These are phyloP conservation scores for Apiospora marii DNA, from an alignment of 2,329 filamentous ascomycete genomes.

Conservation along the genomic window DNA sequence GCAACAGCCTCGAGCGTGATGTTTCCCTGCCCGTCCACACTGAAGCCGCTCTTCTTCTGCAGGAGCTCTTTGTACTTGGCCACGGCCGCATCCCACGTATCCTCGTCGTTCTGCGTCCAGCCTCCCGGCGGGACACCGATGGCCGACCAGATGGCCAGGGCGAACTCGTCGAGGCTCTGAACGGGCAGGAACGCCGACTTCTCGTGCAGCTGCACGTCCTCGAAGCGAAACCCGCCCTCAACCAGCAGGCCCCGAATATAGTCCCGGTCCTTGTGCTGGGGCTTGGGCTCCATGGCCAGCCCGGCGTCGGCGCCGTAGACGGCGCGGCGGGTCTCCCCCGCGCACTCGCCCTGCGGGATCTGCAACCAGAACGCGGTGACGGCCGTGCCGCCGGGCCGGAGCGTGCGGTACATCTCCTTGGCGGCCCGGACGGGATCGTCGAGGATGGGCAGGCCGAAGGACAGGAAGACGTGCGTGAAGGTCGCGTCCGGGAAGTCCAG, in stretches of 20 bases:
- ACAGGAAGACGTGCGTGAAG: slow-evolving; percentile 33
- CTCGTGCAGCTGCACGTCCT: slow-evolving; percentile 30
- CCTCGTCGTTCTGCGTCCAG: slow-evolving; percentile 33
- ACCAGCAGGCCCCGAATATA: slow-evolving; percentile 28
- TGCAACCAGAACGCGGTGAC: slow-evolving; percentile 35
- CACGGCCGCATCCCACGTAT: slow-evolving; percentile 32
- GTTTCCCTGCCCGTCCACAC: slow-evolving; percentile 23
- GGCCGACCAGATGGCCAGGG: slow-evolving; percentile 32
- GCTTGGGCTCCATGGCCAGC: slow-evolving; percentile 31
- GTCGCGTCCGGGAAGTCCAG: slow-evolving; percentile 30
- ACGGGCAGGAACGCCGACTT: slow-evolving; percentile 31
- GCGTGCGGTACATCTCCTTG: slow-evolving; percentile 31
- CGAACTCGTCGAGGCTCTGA: slow-evolving; percentile 30
- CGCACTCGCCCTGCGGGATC: slow-evolving; percentile 32
- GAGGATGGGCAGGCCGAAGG: slow-evolving; percentile 34
- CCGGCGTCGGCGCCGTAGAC: slow-evolving; percentile 30
- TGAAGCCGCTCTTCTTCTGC: slow-evolving; percentile 28
- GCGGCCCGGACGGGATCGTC: slow-evolving; percentile 30
- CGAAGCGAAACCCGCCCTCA: slow-evolving; percentile 29
- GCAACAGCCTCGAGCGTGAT: slow-evolving; percentile 27
- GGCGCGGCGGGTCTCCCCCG: slow-evolving; percentile 30
- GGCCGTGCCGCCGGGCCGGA: slow-evolving; percentile 32
- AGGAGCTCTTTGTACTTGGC: slow-evolving; percentile 32
- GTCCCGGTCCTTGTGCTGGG: slow-evolving; percentile 31
- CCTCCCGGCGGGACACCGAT: slow-evolving; percentile 31